Evolutionary conservation across 192 early-diverging fungal species (phyloP).

Genomic region (Entophlyctis luteolus): DNA sequence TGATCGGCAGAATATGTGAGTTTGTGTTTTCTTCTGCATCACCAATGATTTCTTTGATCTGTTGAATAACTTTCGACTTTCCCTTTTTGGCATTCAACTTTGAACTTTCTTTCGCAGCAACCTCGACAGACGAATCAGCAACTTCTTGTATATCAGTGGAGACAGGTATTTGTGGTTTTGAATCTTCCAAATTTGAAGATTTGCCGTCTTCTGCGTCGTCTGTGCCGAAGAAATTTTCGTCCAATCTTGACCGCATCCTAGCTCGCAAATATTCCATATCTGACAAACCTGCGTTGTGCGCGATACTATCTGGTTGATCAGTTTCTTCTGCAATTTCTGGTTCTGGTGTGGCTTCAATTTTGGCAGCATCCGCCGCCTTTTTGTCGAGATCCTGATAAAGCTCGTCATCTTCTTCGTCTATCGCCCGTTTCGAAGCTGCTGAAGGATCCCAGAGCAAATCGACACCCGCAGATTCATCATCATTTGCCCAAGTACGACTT

Average conservation of each 20-base stretch:
- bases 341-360: constrained; percentile 24
- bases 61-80: constrained; percentile 4
- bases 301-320: constrained; percentile 29
- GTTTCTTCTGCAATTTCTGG: too few species aligned
- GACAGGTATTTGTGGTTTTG: neutral
- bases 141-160: too few species aligned
- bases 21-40: neutral
- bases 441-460: constrained; percentile 12
- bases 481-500: constrained; percentile 86
- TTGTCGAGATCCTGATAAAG: constrained; percentile 67
- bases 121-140: neutral
- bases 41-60: constrained; percentile 18
- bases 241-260: constrained; percentile 38
- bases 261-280: constrained; percentile 53
- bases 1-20: neutral
- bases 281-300: constrained; percentile 40
- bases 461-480: constrained; percentile 53
- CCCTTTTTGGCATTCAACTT: neutral
- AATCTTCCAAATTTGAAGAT: constrained; percentile 32
- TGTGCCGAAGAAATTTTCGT: constrained; percentile 16
- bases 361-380: constrained; percentile 41
- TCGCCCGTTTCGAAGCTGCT: constrained; percentile 43
- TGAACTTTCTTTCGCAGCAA: constrained; percentile 1
- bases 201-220: constrained; percentile 39
- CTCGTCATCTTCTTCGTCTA: constrained; percentile 74